phyloP scores from a whole-genome alignment of 2,329 filamentous ascomycete genomes.

The Mariannaea elegans region DNA sequence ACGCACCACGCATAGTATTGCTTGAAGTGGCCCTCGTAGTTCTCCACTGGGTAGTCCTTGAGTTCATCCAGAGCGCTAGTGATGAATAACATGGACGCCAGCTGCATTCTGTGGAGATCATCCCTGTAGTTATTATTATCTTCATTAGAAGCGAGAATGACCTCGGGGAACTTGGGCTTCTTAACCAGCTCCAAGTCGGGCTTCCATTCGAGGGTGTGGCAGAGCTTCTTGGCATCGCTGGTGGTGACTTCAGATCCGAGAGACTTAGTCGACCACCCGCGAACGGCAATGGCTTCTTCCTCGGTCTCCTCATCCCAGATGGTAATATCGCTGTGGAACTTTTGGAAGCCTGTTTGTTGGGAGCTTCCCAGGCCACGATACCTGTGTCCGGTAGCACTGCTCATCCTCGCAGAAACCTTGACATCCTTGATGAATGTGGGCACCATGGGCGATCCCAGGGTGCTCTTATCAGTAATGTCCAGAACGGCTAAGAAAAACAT shows the following conservation, averaged over 20 bases:
- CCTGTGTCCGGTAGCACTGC: background rate
- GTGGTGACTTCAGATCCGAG: background rate
- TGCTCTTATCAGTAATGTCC: constrained; percentile 1
- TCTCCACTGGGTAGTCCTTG: background rate
- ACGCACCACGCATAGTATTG: constrained; percentile 19
- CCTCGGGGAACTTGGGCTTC: background rate
- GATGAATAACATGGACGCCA: background rate
- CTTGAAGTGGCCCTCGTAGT: constrained; percentile 5
- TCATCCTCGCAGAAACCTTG: background rate
- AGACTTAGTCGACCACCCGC: background rate
- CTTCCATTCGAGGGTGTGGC: constrained; percentile 10
- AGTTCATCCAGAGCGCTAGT: background rate
- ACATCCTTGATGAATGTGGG: constrained; percentile 8
- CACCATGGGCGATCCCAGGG: constrained; percentile 7
- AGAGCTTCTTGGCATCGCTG: constrained; percentile 6
- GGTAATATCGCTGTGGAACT: background rate
- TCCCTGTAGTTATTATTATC: constrained; percentile 1
- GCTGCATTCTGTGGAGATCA: background rate
- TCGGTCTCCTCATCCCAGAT: background rate
- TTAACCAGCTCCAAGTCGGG: constrained; percentile 7
- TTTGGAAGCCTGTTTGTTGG: background rate
- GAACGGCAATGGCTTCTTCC: background rate
- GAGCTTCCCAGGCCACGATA: background rate
- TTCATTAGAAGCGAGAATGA: background rate
- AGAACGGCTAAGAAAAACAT: background rate